Evolutionary conservation across 1,139 yeast species (phyloP), one percentile per base, ranked within the genome.

Genomic region (Scheffersomyces parashehatae): DNA sequence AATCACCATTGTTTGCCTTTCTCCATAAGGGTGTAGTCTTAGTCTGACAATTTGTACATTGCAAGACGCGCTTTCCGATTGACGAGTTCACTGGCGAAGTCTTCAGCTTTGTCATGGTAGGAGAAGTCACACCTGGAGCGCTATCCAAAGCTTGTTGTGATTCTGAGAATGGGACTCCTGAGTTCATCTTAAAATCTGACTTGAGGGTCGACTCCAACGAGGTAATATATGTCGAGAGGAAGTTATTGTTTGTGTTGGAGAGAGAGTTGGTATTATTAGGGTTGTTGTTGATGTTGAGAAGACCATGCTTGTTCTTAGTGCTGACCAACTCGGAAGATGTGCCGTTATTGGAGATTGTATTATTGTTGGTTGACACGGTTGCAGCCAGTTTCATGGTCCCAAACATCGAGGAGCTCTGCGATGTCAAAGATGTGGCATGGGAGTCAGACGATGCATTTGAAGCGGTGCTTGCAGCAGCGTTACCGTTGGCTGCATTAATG

Each of bases 1-100:
- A 62, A 44, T 70, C 75, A 2, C 79, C 78, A 39, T 65, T 63
- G 51, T 64, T 68, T n/a, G 75, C 62, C 46, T 70, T 72, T 38
- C 79, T 60, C 79, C 79, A 74, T 12, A 74, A 57, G 3, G 79
- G 79, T 2, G 79, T 73, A 2, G 79, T 73, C 45, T 60, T 65
- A 8, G 79, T 73, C 38, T 68, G 70, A 52, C 79, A 74, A 55
- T 74, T 73, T 33, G 75, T 58, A 46, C 79, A 74, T 48, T 70
- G 75, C 32, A 71, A 55, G 1, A 60, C 47, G 42, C 65, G 67
- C 44, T 65, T 31, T 14, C 35, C 35, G n/a, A 31, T 31, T 5
- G 24, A 15, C 11, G 35, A n/a, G 13, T 20, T 20, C 10, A 31
- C 20, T 20, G 35, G 20, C 11, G 35, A 20, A 11, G 15, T 11